Percentiles rank a stretch among this genome's conserved stretches.
These are phyloP conservation scores for Heritiera fomes DNA, from an alignment of 345 rosid genomes.

Conservation along the genomic window DNA sequence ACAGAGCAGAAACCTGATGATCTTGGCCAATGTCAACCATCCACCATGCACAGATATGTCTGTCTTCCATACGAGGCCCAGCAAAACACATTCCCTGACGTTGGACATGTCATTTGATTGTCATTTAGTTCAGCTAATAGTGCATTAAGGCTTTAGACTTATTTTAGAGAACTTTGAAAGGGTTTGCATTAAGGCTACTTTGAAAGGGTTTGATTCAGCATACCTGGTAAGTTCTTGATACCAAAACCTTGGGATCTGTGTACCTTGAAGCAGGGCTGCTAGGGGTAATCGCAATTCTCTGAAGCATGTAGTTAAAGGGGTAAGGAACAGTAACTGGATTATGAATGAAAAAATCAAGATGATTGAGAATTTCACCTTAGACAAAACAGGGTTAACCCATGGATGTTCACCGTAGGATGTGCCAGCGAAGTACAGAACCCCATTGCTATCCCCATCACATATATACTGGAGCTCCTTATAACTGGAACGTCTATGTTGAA, in stretches of 20 bases:
- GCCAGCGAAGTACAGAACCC: conserved; percentile 83
- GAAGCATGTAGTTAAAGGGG: conserved; percentile 27
- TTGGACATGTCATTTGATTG: conserved; percentile 7
- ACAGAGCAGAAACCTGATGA: conserved; percentile 65
- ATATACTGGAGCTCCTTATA: conserved; percentile 94
- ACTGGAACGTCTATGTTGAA: conserved; percentile 85
- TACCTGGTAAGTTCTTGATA: conserved; percentile 85
- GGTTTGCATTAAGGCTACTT: no score
- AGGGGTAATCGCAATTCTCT: conserved; percentile 71
- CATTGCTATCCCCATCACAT: conserved; percentile 98
- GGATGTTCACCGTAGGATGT: conserved; percentile 90
- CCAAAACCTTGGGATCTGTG: conserved; percentile 88
- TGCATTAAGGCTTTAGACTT: neutral
- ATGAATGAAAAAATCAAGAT: neutral
- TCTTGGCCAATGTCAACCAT: conserved; percentile 87
- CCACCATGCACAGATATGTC: conserved; percentile 80
- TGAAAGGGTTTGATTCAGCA: conserved; percentile 7
- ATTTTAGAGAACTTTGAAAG: neutral
- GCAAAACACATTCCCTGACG: conserved; percentile 82
- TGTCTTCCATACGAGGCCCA: conserved; percentile 81
- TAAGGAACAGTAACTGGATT: neutral
- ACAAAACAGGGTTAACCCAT: conserved; percentile 95
- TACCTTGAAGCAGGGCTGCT: conserved; percentile 86
- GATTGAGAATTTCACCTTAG: conserved; percentile 52
- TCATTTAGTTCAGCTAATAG: neutral